phyloP scores from a whole-genome alignment of 108 stramenopile genomes.

The Fragilaria radians region DNA sequence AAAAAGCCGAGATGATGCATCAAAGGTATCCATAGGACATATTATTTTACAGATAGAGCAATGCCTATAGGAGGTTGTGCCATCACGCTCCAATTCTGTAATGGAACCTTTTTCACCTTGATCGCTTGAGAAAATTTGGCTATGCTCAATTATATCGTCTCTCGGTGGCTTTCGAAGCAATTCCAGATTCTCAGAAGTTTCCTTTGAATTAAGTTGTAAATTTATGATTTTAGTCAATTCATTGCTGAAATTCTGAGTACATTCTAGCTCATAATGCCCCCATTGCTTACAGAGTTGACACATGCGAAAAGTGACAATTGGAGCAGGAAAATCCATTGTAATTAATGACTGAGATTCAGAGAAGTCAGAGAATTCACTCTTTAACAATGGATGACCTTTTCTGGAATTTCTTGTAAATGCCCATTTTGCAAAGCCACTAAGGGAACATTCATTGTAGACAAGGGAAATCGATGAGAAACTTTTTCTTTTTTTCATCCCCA shows the following conservation, averaged over 20 bases:
- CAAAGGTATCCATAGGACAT: not conserved
- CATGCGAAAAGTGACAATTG: constrained; percentile 16
- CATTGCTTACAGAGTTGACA: constrained; percentile 35
- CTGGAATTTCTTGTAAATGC: too few relatives aligned
- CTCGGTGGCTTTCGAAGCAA: not conserved
- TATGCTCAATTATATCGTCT: not conserved
- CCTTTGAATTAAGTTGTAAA: too few relatives aligned
- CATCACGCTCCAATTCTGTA: not conserved
- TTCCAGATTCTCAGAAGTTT: not conserved
- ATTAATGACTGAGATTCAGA: not conserved
- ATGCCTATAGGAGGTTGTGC: not conserved
- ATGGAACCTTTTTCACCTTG: not conserved
- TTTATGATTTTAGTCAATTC: not conserved
- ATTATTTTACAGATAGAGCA: not conserved
- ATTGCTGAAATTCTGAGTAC: constrained; percentile 8
- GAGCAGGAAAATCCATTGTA: not conserved
- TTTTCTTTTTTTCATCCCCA: not conserved
- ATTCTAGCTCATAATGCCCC: constrained; percentile 60
- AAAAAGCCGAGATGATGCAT: constrained; percentile 10
- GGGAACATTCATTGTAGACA: constrained; percentile 39
- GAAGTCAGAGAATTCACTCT: not conserved
- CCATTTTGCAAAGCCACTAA: constrained; percentile 35
- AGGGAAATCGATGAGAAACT: constrained; percentile 9
- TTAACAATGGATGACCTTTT: too few relatives aligned
- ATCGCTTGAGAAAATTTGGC: not conserved